These are phyloP conservation scores for Hura crepitans DNA, from an alignment of 441 rosid genomes.

Conservation along the genomic window DNA sequence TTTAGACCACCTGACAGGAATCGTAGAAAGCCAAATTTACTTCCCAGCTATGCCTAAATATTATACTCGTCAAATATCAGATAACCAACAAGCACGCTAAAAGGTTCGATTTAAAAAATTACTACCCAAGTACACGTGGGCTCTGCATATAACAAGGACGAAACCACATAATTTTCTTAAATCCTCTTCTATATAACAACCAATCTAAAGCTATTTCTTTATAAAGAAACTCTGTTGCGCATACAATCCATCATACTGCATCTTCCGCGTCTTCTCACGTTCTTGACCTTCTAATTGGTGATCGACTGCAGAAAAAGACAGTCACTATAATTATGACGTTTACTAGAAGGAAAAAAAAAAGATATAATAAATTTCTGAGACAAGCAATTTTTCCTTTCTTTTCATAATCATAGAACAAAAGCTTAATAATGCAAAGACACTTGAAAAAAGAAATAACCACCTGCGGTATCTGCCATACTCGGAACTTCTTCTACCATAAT, in stretches of 20 bases:
- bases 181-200: slow-evolving; percentile 4
- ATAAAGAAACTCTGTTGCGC: not conserved
- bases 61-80: not conserved
- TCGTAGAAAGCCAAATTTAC: not conserved
- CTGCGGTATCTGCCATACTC: slow-evolving; percentile 56
- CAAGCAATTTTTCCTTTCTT: not conserved
- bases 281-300: slow-evolving; percentile 54
- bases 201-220: slow-evolving; percentile 14
- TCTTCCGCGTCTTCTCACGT: slow-evolving; percentile 30
- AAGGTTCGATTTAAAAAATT: not conserved
- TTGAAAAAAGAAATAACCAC: slow-evolving; percentile 30
- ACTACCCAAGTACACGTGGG: not conserved
- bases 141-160: not conserved
- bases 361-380: too few relatives aligned
- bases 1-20: not conserved
- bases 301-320: slow-evolving; percentile 40
- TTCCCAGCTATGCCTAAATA: not conserved
- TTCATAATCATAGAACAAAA: not conserved
- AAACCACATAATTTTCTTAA: not conserved
- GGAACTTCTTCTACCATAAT: slow-evolving; percentile 53
- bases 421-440: not conserved
- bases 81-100: not conserved
- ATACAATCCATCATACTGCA: not conserved
- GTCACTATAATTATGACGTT: not conserved
- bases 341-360: too few relatives aligned